phyloP scores from a whole-genome alignment of 129 eudicot genomes.

The Flaveria ramosissima region DNA sequence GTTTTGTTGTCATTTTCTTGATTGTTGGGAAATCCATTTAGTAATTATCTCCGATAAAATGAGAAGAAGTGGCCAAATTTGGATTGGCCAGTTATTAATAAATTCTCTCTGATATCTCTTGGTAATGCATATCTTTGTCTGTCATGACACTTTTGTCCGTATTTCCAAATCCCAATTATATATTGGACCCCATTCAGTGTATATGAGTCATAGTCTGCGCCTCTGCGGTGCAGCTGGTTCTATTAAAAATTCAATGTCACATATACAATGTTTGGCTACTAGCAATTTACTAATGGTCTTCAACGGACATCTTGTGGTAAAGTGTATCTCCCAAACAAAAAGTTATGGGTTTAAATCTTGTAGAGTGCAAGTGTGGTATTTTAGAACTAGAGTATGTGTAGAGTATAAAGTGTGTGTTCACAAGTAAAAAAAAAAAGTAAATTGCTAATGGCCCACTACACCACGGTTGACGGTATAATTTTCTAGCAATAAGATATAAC shows the following conservation, averaged over 20 bases:
- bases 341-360: neutral
- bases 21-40: neutral
- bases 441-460: constrained; percentile 20
- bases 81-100: constrained; percentile 22
- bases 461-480: neutral
- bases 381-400: no score
- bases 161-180: neutral
- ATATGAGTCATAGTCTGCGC: constrained; percentile 20
- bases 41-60: constrained; percentile 5
- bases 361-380: neutral
- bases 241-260: constrained; percentile 6
- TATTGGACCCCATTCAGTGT: constrained; percentile 22
- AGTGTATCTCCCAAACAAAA: no score
- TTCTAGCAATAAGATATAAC: neutral
- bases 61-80: constrained; percentile 36
- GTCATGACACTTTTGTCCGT: constrained; percentile 25
- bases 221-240: constrained; percentile 1
- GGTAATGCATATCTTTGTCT: constrained; percentile 21
- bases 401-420: no score
- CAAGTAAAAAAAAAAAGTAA: neutral
- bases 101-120: neutral
- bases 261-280: constrained; percentile 3
- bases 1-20: neutral
- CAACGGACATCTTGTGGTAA: no score
- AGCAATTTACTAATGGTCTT: no score